phyloP scores from a whole-genome alignment of 1,284 basidiomycete species.

The Ustilago shanxiensis region DNA sequence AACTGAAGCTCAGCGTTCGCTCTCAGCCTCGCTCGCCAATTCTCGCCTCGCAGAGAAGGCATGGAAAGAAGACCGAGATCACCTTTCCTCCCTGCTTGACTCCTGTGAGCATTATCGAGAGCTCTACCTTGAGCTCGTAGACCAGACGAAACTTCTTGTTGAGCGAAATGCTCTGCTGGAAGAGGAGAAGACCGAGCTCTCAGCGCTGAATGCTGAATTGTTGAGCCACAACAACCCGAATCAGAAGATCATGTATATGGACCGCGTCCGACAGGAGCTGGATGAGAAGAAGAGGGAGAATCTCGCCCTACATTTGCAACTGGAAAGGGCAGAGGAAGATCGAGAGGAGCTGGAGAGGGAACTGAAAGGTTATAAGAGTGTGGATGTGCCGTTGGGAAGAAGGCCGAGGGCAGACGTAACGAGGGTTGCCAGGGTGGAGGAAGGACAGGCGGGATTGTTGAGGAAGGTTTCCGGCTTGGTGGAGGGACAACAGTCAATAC shows the following conservation, averaged over 20 bases:
- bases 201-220: constrained; percentile 43
- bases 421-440: constrained; percentile 25
- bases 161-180: constrained; percentile 40
- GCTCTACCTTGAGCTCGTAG: constrained; percentile 42
- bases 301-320: constrained; percentile 19
- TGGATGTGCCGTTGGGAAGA: constrained; percentile 42
- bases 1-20: constrained; percentile 26
- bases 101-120: constrained; percentile 26
- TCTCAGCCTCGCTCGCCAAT: constrained; percentile 35
- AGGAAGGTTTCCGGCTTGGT: constrained; percentile 29
- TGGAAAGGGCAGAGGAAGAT: constrained; percentile 29
- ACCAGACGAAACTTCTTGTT: constrained; percentile 38
- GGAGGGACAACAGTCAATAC: neutral
- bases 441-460: constrained; percentile 31
- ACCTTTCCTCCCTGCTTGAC: constrained; percentile 31
- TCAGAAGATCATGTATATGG: constrained; percentile 56
- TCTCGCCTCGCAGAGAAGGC: constrained; percentile 38
- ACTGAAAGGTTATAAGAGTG: constrained; percentile 33
- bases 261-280: constrained; percentile 38
- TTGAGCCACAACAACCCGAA: constrained; percentile 48
- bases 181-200: constrained; percentile 33
- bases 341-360: constrained; percentile 25
- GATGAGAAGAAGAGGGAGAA: constrained; percentile 42
- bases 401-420: constrained; percentile 40
- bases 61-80: constrained; percentile 39